phyloP scores from a whole-genome alignment of 768 basidiomycete species.

The Candolleomyces eurysporus region DNA sequence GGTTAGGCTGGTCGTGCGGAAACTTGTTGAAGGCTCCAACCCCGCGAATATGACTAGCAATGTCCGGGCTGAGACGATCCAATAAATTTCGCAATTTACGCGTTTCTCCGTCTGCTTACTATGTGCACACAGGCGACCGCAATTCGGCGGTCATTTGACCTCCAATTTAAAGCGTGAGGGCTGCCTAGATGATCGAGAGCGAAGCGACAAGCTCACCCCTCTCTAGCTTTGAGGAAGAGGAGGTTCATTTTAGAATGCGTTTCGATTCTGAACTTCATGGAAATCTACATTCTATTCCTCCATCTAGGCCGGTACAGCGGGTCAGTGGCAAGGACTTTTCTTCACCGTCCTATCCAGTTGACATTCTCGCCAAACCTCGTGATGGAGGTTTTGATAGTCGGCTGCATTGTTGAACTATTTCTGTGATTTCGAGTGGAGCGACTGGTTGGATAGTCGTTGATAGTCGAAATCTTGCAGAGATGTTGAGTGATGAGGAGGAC shows the following conservation, averaged over 20 bases:
- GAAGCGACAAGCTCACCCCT: conserved; percentile 48
- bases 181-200: background rate
- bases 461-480: too few relatives aligned
- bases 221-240: conserved; percentile 50
- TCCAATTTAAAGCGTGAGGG: conserved; percentile 20
- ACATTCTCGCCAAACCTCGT: too few relatives aligned
- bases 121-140: conserved; percentile 66
- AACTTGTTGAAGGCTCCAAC: conserved; percentile 64
- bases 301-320: too few relatives aligned
- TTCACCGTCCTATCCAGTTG: too few relatives aligned
- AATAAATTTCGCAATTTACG: background rate
- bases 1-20: conserved; percentile 74
- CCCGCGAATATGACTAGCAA: conserved; percentile 64
- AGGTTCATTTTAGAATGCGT: background rate
- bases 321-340: too few relatives aligned
- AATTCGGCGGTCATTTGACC: conserved; percentile 75
- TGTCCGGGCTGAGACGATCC: conserved; percentile 57
- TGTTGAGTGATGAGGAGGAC: too few relatives aligned
- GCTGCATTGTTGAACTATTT: too few relatives aligned
- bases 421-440: too few relatives aligned
- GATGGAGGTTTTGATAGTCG: too few relatives aligned
- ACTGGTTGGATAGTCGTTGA: too few relatives aligned
- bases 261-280: conserved; percentile 8
- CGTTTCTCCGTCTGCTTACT: conserved; percentile 41
- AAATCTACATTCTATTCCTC: conserved; percentile 69